Evolutionary conservation across 768 basidiomycete genomes (phyloP).

Genomic region (Amanita subjunquillea): DNA sequence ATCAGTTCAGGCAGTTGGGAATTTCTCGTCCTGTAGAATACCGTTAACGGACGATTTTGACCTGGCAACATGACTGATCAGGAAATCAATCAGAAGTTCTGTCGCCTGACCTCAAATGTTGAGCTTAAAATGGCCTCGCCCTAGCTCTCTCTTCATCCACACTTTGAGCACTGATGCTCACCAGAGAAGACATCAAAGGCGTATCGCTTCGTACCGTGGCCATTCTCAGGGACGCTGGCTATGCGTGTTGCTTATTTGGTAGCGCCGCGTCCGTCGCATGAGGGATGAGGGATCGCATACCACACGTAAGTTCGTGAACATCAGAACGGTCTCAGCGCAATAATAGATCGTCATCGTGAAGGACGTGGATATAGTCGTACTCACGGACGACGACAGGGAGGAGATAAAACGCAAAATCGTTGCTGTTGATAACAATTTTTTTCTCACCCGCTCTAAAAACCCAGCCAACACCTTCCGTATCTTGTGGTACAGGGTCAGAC

Average conservation of each 20-base stretch:
- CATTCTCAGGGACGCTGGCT: constrained; percentile 8
- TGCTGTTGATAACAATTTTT: not conserved
- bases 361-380: constrained; percentile 8
- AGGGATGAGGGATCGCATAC: constrained; percentile 11
- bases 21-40: no score
- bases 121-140: no score
- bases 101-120: no score
- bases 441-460: constrained; percentile 1
- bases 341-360: not conserved
- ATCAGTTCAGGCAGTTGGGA: no score
- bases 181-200: constrained; percentile 13
- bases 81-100: no score
- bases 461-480: not conserved
- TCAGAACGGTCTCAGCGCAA: no score
- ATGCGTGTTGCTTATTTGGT: constrained; percentile 8
- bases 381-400: constrained; percentile 1
- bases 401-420: constrained; percentile 2
- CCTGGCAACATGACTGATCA: no score
- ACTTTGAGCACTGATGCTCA: not conserved
- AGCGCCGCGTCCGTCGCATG: constrained; percentile 8
- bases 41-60: no score
- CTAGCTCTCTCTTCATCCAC: not conserved
- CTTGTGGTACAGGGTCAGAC: not conserved
- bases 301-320: constrained; percentile 4
- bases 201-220: constrained; percentile 17